Evolutionary conservation across 2,329 filamentous ascomycete genomes (phyloP).

Genomic region (Pseudopyricularia javanii): DNA sequence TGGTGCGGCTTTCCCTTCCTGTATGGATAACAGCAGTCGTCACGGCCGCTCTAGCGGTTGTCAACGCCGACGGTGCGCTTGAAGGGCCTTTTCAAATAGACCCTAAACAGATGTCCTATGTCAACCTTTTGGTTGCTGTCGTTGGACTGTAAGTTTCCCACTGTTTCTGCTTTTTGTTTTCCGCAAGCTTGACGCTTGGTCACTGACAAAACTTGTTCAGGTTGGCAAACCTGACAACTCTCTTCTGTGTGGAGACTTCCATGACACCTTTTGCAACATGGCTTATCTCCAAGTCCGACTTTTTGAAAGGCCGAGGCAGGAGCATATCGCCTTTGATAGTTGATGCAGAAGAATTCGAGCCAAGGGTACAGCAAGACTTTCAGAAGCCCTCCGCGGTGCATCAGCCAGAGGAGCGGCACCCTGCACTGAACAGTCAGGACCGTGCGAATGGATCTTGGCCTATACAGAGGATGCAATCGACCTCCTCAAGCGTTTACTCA

Average conservation of each 20-base stretch:
- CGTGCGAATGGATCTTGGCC: neutral
- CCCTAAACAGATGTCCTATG: constrained; percentile 13
- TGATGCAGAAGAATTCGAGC: neutral
- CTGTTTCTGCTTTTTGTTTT: neutral
- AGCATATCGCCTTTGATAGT: neutral
- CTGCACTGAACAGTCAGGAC: neutral
- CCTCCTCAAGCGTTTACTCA: neutral
- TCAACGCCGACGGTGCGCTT: constrained; percentile 6
- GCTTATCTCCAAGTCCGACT: neutral
- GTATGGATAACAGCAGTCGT: constrained; percentile 17
- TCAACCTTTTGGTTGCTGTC: constrained; percentile 17
- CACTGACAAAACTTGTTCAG: neutral
- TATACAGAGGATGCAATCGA: neutral
- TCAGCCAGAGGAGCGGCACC: neutral
- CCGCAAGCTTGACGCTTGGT: neutral
- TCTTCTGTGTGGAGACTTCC: constrained; percentile 1
- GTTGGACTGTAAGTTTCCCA: constrained; percentile 15
- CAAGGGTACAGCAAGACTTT: neutral
- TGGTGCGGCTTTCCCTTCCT: constrained; percentile 15
- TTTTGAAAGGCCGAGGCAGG: neutral
- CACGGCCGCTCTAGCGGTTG: constrained; percentile 15
- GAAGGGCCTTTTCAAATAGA: constrained; percentile 8
- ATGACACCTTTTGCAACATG: constrained; percentile 1
- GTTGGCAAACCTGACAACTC: neutral
- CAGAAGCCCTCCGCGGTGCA: neutral